phyloP scores from a whole-genome alignment of 208 protist species.

The Phytomonas francai region DNA sequence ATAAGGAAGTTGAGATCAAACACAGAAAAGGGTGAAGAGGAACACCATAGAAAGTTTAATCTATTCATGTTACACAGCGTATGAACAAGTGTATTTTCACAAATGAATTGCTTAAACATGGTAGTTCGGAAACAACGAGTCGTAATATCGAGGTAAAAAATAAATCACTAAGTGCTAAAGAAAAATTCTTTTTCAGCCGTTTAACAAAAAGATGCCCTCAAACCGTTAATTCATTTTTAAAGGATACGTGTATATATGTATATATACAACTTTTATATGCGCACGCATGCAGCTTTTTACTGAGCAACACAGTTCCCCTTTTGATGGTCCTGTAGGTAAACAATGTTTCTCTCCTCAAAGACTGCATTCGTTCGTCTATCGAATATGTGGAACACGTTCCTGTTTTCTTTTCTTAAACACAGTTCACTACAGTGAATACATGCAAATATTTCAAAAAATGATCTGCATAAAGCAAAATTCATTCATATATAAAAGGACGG shows the following conservation, averaged over 20 bases:
- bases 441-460: neutral
- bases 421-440: slow-evolving; percentile 4
- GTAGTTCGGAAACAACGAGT: neutral
- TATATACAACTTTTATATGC: slow-evolving; percentile 1
- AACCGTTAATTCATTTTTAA: slow-evolving; percentile 4
- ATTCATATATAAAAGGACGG: slow-evolving; percentile 1
- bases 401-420: slow-evolving; percentile 1
- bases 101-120: neutral
- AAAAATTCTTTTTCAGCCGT: slow-evolving; percentile 1
- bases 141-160: neutral
- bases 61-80: neutral
- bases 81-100: neutral
- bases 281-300: neutral
- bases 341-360: neutral
- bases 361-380: neutral
- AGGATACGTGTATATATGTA: slow-evolving; percentile 5
- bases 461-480: neutral
- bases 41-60: neutral
- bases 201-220: neutral
- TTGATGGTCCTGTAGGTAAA: neutral
- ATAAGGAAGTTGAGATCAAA: slow-evolving; percentile 11
- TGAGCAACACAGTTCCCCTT: neutral
- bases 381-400: neutral
- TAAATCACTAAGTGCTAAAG: neutral
- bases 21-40: neutral